A percentile compares a stretch with the other conserved stretches of the same genome.
Conservation (phyloP, 2,329 filamentous ascomycete genomes). For the Oidium heveae region DNA sequence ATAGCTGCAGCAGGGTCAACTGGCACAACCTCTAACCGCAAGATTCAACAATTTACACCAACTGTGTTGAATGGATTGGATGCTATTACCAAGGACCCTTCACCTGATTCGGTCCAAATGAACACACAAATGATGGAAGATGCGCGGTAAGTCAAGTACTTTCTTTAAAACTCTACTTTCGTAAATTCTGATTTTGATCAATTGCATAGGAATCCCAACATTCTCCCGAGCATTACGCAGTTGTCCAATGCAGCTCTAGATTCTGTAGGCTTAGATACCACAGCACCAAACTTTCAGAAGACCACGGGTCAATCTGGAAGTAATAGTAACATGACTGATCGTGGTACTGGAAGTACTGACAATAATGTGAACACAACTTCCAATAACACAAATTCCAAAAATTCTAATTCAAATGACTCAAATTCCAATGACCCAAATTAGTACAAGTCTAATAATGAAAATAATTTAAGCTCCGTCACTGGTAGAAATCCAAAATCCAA, state of each 20-base stretch:
- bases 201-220: conserved; percentile 8
- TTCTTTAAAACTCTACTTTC: too few relatives aligned
- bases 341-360: too few relatives aligned
- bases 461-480: too few relatives aligned
- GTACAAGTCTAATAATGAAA: too few relatives aligned
- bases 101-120: conserved; percentile 1
- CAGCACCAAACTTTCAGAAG: conserved; percentile 4
- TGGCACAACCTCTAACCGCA: conserved; percentile 6
- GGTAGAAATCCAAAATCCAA: too few relatives aligned
- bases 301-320: too few relatives aligned
- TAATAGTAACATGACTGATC: too few relatives aligned
- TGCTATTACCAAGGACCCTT: conserved; percentile 6
- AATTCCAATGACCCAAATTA: too few relatives aligned
- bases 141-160: conserved; percentile 4
- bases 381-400: too few relatives aligned
- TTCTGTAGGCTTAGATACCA: conserved; percentile 4
- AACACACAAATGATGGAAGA: conserved; percentile 5
- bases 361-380: too few relatives aligned
- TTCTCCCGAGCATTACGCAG: conserved; percentile 10
- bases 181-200: too few relatives aligned
- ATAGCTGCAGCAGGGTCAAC: conserved; percentile 6
- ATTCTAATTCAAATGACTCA: too few relatives aligned
- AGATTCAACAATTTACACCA: conserved; percentile 9
- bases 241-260: conserved; percentile 9
- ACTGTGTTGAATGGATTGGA: conserved; percentile 7